Base-by-base conservation (phyloP, 306 rosid species). In the Trifolium pratense region DNA sequence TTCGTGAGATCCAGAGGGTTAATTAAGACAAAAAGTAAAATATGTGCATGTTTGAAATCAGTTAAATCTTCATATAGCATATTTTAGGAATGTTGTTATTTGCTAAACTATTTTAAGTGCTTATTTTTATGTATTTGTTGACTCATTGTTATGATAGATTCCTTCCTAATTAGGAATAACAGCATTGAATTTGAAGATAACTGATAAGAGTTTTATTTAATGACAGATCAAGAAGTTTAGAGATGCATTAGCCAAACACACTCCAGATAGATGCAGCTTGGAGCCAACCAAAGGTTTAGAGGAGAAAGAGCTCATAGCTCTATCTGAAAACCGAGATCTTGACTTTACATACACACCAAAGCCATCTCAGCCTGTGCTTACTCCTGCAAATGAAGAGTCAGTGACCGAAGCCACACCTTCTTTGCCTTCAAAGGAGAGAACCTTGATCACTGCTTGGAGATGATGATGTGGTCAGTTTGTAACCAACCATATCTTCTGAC, bases 231-330 rank as follows among this genome's bases (percentile, higher is more conserved):
- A 91, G 87, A 93, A 93, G 82, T 93, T 93, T 45, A 93, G 57
- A 82, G 96, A 91, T 77, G 98, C 98, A 55, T 82, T 94, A 58
- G 88, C 95, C 68, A 91, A 94, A 77, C 96, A 94, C 87, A 77
- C 84, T 57, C 84, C 97, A 0, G 91, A 88, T 12, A 83, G 98
- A 25, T 91, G 97, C 82, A 89, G 98, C 79, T 86, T 94, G 32
- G 92, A 83, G 0, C 98, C 97, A 29, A 74, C 88, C 25, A 90
- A 84, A 79, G 98, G 98, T 71, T 79, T 94, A 84, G 98, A 91
- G 77, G 97, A 94, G 90, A 89, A 88, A 75, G 98, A 91, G 66
- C 97, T 94, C 17, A n/a, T 84, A 2, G 96, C 98, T 16, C 83
- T 94, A 0, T 75, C 98, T 53, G 86, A 91, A 49, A 91, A 89